Evolutionary conservation across 2,329 filamentous ascomycete species (phyloP).

Genomic region (Ophiostoma populinum): DNA sequence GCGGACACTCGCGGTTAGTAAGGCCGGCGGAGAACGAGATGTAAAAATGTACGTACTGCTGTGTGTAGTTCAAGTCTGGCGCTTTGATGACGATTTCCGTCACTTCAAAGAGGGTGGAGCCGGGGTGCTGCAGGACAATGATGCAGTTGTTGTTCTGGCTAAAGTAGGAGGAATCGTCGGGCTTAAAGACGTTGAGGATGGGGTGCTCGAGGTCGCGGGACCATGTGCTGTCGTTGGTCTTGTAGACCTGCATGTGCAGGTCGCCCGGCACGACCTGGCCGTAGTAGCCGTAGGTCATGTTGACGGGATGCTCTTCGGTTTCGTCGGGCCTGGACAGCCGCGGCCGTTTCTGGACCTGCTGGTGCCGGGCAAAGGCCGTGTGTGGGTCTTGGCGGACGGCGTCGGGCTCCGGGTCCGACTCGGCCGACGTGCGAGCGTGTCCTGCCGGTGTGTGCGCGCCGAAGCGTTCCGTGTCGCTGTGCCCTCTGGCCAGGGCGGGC

Average conservation of each 20-base stretch:
- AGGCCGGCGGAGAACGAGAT: neutral
- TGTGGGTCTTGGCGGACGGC: too few relatives aligned
- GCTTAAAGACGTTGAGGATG: conserved; percentile 72
- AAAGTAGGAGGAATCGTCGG: conserved; percentile 76
- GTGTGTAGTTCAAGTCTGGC: conserved; percentile 63
- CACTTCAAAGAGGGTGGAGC: conserved; percentile 62
- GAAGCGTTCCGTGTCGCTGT: too few relatives aligned
- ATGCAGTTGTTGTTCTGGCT: conserved; percentile 80
- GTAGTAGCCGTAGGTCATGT: conserved; percentile 72
- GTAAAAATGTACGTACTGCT: conserved; percentile 48
- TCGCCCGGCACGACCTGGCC: conserved; percentile 74
- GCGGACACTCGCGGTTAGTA: conserved; percentile 42
- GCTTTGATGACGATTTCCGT: conserved; percentile 80
- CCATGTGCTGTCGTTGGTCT: conserved; percentile 46
- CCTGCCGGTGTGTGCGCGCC: too few relatives aligned
- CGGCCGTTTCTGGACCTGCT: too few relatives aligned
- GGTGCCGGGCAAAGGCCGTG: too few relatives aligned
- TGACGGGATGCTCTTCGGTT: too few relatives aligned
- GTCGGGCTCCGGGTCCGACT: too few relatives aligned
- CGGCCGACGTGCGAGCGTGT: too few relatives aligned
- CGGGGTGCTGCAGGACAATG: conserved; percentile 66
- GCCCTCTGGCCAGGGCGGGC: too few relatives aligned
- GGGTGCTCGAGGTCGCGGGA: too few relatives aligned
- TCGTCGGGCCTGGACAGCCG: too few relatives aligned
- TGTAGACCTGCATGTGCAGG: conserved; percentile 72